Evolutionary conservation across 345 rosid species (phyloP).

Genomic region (Moringa oleifera): DNA sequence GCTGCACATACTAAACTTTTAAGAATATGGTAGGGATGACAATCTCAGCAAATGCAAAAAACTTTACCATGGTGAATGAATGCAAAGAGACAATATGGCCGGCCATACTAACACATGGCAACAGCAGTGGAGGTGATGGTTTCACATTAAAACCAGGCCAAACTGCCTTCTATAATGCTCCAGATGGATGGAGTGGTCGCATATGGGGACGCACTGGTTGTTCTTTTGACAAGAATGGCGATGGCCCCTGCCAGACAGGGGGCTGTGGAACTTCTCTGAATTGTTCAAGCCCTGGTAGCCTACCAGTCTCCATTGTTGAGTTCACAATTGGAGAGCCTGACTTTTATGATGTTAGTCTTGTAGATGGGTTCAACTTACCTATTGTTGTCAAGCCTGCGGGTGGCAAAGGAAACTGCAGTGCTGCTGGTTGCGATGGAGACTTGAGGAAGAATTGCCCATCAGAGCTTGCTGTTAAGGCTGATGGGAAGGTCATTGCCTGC

Average conservation of each 20-base stretch:
- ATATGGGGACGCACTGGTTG: constrained; percentile 68
- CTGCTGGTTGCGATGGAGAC: constrained; percentile 53
- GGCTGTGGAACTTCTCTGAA: constrained; percentile 41
- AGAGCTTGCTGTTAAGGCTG: constrained; percentile 28
- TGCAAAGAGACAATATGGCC: constrained; percentile 76
- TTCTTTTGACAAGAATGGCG: constrained; percentile 30
- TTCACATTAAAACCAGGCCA: constrained; percentile 37
- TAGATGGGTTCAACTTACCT: constrained; percentile 60
- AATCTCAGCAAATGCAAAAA: constrained; percentile 26
- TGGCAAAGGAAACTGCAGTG: constrained; percentile 47
- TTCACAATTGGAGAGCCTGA: constrained; percentile 42
- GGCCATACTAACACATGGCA: constrained; percentile 26
- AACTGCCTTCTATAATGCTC: constrained; percentile 26
- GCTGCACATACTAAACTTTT: neutral
- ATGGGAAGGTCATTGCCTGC: constrained; percentile 47
- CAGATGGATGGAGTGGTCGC: constrained; percentile 48
- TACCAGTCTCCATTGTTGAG: constrained; percentile 51
- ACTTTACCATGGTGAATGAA: constrained; percentile 41
- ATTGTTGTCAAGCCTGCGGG: constrained; percentile 29
- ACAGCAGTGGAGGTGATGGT: constrained; percentile 31
- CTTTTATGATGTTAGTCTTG: constrained; percentile 60
- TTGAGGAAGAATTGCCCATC: constrained; percentile 39
- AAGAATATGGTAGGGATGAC: neutral
- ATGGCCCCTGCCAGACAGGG: constrained; percentile 49
- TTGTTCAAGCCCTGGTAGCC: constrained; percentile 39